Evolutionary conservation across 139 green algal genomes (phyloP), one percentile per base, ranked within the genome.

Genomic region (Volvox africanus): DNA sequence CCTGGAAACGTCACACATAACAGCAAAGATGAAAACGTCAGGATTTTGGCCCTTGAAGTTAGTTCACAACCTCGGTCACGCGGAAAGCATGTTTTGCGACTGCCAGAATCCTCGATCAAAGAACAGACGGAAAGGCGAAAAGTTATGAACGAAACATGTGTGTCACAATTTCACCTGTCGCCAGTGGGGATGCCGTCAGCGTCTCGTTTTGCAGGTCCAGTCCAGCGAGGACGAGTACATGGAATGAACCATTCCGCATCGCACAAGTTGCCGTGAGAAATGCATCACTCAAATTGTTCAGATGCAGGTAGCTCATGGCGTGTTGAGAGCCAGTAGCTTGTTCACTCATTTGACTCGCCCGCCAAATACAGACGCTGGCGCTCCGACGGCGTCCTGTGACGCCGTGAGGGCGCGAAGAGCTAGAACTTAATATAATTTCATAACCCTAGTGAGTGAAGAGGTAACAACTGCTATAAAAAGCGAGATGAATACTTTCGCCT

Each of bases 221-320:
- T 84, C 78, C 78, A 84, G 78, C 78, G 20, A 84, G 37, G 78
- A 84, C 78, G 21, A 68, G 32, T 13, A 84, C 78, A 30, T 84
- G 78, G 1, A 84, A 26, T 11, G 78, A 65, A 26, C 78, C 78
- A 30, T 84, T 32, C 17, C 78, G 36, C 37, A 65, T 68, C 28
- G 36, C 35, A 26, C 78, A 84, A 32, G 78, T 84, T 81, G 75
- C 75, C n/a, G 32, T 26, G 17, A 81, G 30, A 17, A 55, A 61
- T 55, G 33, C 17, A 18, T 81, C 75, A 30, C 32, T 81, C 14
- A 55, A 24, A 55, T 55, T 81, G 24, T 55, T 24, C 16, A 55
- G 75, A 61, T 81, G 32, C 32, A 55, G 32, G 50, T 81, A 55
- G 13, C 50, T 55, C n/a, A 81, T 55, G 30, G 14, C 75, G 75